Evolutionary conservation across 2,329 filamentous ascomycete genomes (phyloP), one percentile per base, ranked within the genome.

Genomic region (Ceratocystis alfenasii): DNA sequence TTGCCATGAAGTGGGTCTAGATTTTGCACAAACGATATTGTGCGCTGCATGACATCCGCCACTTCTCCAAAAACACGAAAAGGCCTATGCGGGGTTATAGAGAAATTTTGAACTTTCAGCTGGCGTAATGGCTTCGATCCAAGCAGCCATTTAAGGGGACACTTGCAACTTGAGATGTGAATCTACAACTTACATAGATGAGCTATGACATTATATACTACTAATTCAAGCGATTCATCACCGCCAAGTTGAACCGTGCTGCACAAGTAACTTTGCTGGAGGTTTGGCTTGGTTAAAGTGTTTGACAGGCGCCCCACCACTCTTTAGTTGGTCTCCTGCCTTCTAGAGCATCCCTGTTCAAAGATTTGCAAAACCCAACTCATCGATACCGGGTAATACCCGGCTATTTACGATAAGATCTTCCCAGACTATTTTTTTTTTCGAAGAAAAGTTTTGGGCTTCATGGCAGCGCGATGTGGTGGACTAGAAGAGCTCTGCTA

Each of bases 391-490:
- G 66, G 66, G 2, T 65, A 55, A 67, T 55, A 20, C 2, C 12
- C 45, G 66, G 66, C 28, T 65, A 64, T 57, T 33, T 62, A 6
- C 22, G 66, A 67, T 65, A 69, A 69, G 62, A 59, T 41, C 55
- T 20, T 33, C 53, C 46, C 59, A 50, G 41, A 63, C 64, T 62
- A 60, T 59, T 45, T 48, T 45, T 68, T 59, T 55, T 69, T 67
- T 69, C 55, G 20, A 41, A 50, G 68, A 67, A 70, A 69, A 70
- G 68, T 68, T 69, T 69, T 70, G 69, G 55, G 65, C 6, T 63
- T 68, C 30, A 55, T 45, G 63, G 63, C 50, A 68, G 61, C 59
- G 65, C 59, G 28, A 59, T 59, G 28, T 10, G 55, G 55, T n/a
- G 17, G 55, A 59, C 30, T n/a, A 7, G 10, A 57, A 59, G 28